Evolutionary conservation across 768 basidiomycete species (phyloP).

Genomic region (Leccinum rimulosum): DNA sequence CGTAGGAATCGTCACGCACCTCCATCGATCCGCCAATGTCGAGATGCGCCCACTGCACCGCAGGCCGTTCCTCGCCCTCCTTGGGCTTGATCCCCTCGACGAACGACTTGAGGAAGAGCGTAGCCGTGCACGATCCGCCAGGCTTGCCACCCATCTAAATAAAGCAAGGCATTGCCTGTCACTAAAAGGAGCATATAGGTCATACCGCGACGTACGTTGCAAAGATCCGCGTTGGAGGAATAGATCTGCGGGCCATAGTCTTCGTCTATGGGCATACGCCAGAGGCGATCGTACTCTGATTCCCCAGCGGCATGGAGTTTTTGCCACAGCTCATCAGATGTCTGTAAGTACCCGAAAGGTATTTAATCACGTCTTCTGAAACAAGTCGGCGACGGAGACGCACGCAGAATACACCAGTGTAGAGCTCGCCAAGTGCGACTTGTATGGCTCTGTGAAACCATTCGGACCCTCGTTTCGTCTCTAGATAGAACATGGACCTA

Average conservation of each 20-base stretch:
- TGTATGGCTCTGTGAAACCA: constrained; percentile 54
- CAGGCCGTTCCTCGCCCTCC: constrained; percentile 49
- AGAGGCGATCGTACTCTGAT: constrained; percentile 77
- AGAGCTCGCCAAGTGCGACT: constrained; percentile 73
- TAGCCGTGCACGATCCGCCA: constrained; percentile 77
- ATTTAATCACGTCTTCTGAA: background rate
- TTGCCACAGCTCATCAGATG: constrained; percentile 73
- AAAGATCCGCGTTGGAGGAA: constrained; percentile 76
- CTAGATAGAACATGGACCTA: constrained; percentile 26
- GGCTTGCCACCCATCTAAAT: constrained; percentile 65
- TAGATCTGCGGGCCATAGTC: constrained; percentile 77
- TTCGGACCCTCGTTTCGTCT: background rate
- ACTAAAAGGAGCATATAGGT: background rate
- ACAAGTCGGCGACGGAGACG: constrained; percentile 12
- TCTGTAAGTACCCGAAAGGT: constrained; percentile 36
- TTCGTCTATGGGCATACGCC: constrained; percentile 88
- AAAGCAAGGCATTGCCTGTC: constrained; percentile 3
- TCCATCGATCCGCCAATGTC: constrained; percentile 85
- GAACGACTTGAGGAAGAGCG: constrained; percentile 83
- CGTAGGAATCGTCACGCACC: constrained; percentile 34
- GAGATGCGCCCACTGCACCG: constrained; percentile 81
- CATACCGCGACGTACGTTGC: constrained; percentile 42
- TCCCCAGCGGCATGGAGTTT: constrained; percentile 67
- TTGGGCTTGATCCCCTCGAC: constrained; percentile 70
- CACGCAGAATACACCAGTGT: constrained; percentile 77